Evolutionary conservation across 2,329 filamentous ascomycete species (phyloP).

Genomic region (Fusarium sp.): DNA sequence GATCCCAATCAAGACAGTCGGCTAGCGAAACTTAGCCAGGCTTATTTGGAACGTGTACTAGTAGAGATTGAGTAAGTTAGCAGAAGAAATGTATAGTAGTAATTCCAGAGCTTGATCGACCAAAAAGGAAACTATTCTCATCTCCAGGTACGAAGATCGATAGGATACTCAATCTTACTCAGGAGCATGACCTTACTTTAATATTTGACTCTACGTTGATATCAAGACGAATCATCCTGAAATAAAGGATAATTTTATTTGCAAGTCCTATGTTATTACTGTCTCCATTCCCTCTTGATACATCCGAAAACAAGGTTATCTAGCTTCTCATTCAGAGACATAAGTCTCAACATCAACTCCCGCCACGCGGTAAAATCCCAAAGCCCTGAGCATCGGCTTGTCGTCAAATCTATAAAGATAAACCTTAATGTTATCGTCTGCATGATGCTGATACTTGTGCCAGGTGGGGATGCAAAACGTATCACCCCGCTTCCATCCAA

Average conservation of each 20-base stretch:
- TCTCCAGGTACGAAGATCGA: rapidly evolving
- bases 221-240: rapidly evolving
- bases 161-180: not conserved
- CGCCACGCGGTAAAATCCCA: conserved; percentile 55
- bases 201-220: no score
- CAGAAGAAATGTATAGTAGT: rapidly evolving
- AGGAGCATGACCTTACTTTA: not conserved
- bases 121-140: not conserved
- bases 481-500: conserved; percentile 57
- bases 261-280: rapidly evolving
- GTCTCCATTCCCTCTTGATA: not conserved
- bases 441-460: conserved; percentile 58
- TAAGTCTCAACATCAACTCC: conserved; percentile 22
- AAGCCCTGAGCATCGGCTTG: conserved; percentile 59
- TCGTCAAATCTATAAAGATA: conserved; percentile 65
- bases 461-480: conserved; percentile 64
- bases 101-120: rapidly evolving
- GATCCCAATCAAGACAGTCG: not conserved
- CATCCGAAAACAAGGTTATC: rapidly evolving
- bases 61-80: rapidly evolving
- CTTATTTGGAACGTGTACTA: rapidly evolving
- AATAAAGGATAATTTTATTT: not conserved
- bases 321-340: conserved; percentile 3
- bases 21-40: rapidly evolving
- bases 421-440: conserved; percentile 43